Evolutionary conservation across 1,284 basidiomycete genomes (phyloP).

Genomic region (Trametes sp.): DNA sequence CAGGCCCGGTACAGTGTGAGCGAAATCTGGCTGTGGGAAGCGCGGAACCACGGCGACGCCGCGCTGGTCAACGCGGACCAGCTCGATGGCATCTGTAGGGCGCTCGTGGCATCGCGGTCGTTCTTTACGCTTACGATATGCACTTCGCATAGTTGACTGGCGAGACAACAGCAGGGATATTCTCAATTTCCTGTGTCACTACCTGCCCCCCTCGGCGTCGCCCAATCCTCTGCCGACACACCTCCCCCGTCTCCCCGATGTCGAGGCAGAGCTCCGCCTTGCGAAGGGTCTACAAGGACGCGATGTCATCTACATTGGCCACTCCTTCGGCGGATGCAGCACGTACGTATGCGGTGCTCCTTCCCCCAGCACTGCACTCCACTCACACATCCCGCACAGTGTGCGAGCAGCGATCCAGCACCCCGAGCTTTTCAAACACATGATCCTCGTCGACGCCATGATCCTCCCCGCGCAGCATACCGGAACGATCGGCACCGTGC

Average conservation of each 20-base stretch:
- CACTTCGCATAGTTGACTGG: slow-evolving; percentile 51
- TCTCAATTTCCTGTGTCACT: slow-evolving; percentile 54
- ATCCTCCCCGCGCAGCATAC: slow-evolving; percentile 50
- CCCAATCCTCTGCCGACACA: slow-evolving; percentile 52
- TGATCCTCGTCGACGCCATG: slow-evolving; percentile 86
- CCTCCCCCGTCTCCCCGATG: slow-evolving; percentile 53
- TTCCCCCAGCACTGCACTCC: no score
- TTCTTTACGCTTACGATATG: background rate
- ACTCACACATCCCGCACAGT: no score
- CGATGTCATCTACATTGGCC: slow-evolving; percentile 73
- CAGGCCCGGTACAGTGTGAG: slow-evolving; percentile 43
- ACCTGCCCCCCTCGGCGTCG: slow-evolving; percentile 44
- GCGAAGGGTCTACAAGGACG: slow-evolving; percentile 54
- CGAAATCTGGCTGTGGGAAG: slow-evolving; percentile 67
- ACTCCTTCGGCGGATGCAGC: slow-evolving; percentile 83
- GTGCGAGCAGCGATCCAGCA: slow-evolving; percentile 65
- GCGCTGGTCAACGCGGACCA: slow-evolving; percentile 55
- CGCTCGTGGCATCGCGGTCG: background rate
- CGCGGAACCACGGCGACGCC: slow-evolving; percentile 62
- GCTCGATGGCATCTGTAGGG: slow-evolving; percentile 55
- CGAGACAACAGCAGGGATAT: slow-evolving; percentile 59
- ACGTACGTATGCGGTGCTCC: no score
- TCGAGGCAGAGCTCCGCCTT: slow-evolving; percentile 51
- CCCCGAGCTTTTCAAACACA: slow-evolving; percentile 74
- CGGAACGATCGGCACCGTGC: slow-evolving; percentile 16